phyloP scores from a whole-genome alignment of 768 basidiomycete species.

The Crassisporium funariophilum region DNA sequence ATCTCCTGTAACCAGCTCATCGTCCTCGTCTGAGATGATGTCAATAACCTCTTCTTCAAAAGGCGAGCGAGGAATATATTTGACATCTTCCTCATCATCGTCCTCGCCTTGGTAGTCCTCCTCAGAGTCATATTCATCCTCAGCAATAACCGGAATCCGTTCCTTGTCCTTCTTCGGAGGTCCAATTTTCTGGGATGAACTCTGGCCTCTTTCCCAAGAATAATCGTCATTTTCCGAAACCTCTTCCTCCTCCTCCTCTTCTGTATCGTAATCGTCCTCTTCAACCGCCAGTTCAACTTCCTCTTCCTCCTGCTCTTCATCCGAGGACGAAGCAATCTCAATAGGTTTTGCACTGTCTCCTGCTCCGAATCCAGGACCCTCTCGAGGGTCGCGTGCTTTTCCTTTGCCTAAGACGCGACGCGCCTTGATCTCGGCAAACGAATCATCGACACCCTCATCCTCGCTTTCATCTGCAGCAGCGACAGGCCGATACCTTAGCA shows the following conservation, averaged over 20 bases:
- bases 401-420: conserved; percentile 51
- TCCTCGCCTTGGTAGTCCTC: conserved; percentile 20
- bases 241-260: conserved; percentile 19
- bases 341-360: conserved; percentile 46
- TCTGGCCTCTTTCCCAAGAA: conserved; percentile 15
- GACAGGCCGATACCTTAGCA: conserved; percentile 13
- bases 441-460: conserved; percentile 47
- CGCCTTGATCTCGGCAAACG: conserved; percentile 55
- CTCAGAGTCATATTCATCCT: conserved; percentile 19
- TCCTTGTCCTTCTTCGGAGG: conserved; percentile 9
- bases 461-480: conserved; percentile 28
- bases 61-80: background rate
- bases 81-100: conserved; percentile 20
- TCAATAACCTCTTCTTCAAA: conserved; percentile 19
- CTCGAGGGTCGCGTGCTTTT: conserved; percentile 62
- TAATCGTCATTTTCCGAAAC: conserved; percentile 10
- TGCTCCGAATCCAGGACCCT: conserved; percentile 54
- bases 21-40: conserved; percentile 25
- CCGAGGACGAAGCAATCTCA: conserved; percentile 40
- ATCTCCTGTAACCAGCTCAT: conserved; percentile 20
- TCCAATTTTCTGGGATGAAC: conserved; percentile 8
- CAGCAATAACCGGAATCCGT: conserved; percentile 12
- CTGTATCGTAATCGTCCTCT: conserved; percentile 28
- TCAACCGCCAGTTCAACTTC: conserved; percentile 26
- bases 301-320: conserved; percentile 30